Conservation (phyloP, 495 filamentous ascomycete genomes). For the Aspergillus indologenus region DNA sequence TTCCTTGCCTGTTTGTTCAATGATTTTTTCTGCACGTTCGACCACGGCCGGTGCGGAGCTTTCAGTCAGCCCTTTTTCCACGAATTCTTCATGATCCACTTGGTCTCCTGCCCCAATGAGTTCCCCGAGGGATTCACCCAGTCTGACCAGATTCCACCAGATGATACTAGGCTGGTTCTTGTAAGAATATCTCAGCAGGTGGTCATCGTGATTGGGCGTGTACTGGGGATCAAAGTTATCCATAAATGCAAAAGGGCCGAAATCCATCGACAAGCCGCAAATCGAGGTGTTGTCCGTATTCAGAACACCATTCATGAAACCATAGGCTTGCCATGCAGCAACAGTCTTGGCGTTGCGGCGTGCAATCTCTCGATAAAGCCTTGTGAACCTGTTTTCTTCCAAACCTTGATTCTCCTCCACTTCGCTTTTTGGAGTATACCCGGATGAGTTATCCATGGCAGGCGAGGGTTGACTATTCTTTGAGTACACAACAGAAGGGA, state of each 20-base stretch:
- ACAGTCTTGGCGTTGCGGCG: conserved; percentile 85
- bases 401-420: conserved; percentile 60
- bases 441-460: conserved; percentile 40
- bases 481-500: conserved; percentile 55
- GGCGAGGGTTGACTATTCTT: conserved; percentile 31
- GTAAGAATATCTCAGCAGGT: conserved; percentile 82
- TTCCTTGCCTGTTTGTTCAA: conserved; percentile 73
- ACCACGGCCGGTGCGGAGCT: conserved; percentile 65
- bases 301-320: conserved; percentile 95
- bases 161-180: conserved; percentile 92
- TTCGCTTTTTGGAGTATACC: conserved; percentile 52
- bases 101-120: conserved; percentile 68
- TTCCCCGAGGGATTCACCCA: conserved; percentile 89
- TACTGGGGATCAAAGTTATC: conserved; percentile 92
- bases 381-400: conserved; percentile 80
- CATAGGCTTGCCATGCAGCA: conserved; percentile 93
- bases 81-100: conserved; percentile 68
- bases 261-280: conserved; percentile 85
- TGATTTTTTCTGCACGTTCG: conserved; percentile 76
- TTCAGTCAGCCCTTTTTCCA: conserved; percentile 66
- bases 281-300: conserved; percentile 97
- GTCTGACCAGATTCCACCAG: conserved; percentile 96
- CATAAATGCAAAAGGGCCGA: conserved; percentile 94
- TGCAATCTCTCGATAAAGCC: conserved; percentile 83
- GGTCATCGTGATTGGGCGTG: conserved; percentile 96